phyloP scores from a whole-genome alignment of 768 basidiomycete species.

The Rhizopogon roseolus region DNA sequence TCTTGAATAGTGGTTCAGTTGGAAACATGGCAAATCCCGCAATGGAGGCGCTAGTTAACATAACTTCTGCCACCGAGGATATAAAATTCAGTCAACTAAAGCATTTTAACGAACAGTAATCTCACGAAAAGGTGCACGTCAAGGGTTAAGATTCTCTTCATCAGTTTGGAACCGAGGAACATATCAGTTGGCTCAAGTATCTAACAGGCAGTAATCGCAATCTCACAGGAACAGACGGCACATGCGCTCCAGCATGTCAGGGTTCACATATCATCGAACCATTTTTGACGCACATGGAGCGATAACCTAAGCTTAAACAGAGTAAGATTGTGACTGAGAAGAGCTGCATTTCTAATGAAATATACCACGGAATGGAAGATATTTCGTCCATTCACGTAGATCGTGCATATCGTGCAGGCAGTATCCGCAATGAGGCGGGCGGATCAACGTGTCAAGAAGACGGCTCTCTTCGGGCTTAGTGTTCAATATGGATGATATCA shows the following conservation, averaged over 20 bases:
- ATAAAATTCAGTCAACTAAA: not conserved
- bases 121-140: not conserved
- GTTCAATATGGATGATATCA: not conserved
- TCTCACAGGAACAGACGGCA: too few relatives aligned
- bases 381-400: not conserved
- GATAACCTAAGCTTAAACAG: not conserved
- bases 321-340: conserved; percentile 1
- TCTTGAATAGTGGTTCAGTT: not conserved
- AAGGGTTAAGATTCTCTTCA: too few relatives aligned
- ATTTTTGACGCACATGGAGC: not conserved
- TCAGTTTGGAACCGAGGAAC: too few relatives aligned
- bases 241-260: not conserved
- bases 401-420: not conserved
- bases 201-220: too few relatives aligned
- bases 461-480: not conserved
- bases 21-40: not conserved
- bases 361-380: not conserved
- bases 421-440: not conserved
- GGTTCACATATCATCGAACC: not conserved
- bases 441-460: not conserved
- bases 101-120: not conserved
- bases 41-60: not conserved
- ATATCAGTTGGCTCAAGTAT: too few relatives aligned
- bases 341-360: not conserved
- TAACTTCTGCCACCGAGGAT: not conserved